phyloP scores from a whole-genome alignment of 345 rosid species.

The Geranium rotundifolium region DNA sequence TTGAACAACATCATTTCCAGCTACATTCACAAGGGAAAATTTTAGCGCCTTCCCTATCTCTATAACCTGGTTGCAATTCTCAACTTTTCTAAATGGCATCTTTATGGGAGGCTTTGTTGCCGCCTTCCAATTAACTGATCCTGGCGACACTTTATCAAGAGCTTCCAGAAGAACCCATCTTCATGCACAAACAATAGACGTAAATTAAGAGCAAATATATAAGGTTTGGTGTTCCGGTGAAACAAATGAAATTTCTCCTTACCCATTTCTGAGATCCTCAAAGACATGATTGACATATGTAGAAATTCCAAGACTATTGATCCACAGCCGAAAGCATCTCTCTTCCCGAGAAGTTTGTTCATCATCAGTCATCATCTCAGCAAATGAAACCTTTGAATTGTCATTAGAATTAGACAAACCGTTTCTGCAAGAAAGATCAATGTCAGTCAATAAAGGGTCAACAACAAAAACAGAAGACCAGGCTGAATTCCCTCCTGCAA shows the following conservation, averaged over 20 bases:
- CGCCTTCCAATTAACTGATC: slow-evolving; percentile 73
- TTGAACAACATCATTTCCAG: slow-evolving; percentile 89
- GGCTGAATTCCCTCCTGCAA: background rate
- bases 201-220: slow-evolving; percentile 1
- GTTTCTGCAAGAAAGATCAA: slow-evolving; percentile 47
- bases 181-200: slow-evolving; percentile 17
- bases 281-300: slow-evolving; percentile 73
- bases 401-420: slow-evolving; percentile 56
- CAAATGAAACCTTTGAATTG: slow-evolving; percentile 50
- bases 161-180: slow-evolving; percentile 93
- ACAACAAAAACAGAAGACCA: background rate
- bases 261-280: slow-evolving; percentile 95
- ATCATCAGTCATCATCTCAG: slow-evolving; percentile 99
- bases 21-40: slow-evolving; percentile 93
- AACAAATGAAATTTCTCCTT: slow-evolving; percentile 14
- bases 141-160: slow-evolving; percentile 62
- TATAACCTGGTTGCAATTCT: slow-evolving; percentile 79
- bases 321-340: slow-evolving; percentile 98
- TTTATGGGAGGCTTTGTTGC: slow-evolving; percentile 85
- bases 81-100: slow-evolving; percentile 87
- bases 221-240: slow-evolving; percentile 2
- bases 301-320: slow-evolving; percentile 80
- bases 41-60: slow-evolving; percentile 61
- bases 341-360: slow-evolving; percentile 87
- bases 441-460: slow-evolving; percentile 9